Percentiles rank a stretch among this genome's conserved stretches.
Evolutionary conservation across 164 flowering plant species (phyloP).

Genomic region (Amborella trichopoda): DNA sequence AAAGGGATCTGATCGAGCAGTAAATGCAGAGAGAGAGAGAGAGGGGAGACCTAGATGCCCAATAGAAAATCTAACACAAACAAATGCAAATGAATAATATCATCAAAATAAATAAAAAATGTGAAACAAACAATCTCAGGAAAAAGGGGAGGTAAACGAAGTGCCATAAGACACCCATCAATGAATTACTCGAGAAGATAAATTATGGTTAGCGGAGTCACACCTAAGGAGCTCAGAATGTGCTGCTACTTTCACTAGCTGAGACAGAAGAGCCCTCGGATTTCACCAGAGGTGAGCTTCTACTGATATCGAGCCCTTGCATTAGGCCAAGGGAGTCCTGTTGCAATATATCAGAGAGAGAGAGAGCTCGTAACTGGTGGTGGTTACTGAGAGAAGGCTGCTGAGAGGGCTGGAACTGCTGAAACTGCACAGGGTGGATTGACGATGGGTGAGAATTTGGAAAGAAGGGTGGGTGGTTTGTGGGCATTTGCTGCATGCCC

Average conservation of each 20-base stretch:
- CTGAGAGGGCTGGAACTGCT: conserved; percentile 39
- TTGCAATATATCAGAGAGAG: conserved; percentile 46
- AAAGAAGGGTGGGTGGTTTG: conserved; percentile 32
- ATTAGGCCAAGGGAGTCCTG: conserved; percentile 73
- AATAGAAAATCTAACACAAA: too few relatives aligned
- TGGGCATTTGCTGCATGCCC: conserved; percentile 53
- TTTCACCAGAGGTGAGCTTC: conserved; percentile 48
- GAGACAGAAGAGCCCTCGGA: conserved; percentile 74
- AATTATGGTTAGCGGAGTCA: too few relatives aligned
- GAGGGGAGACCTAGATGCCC: too few relatives aligned
- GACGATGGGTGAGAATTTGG: conserved; percentile 33
- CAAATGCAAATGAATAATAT: too few relatives aligned
- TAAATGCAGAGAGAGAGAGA: too few relatives aligned
- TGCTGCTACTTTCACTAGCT: conserved; percentile 74
- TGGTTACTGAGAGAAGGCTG: conserved; percentile 31
- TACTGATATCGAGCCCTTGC: conserved; percentile 78
- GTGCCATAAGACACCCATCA: too few relatives aligned
- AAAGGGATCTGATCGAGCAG: too few relatives aligned
- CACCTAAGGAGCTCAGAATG: too few relatives aligned
- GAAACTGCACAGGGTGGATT: conserved; percentile 28
- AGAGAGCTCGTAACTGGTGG: conserved; percentile 21
- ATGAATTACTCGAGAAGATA: too few relatives aligned
- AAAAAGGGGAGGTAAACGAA: too few relatives aligned
- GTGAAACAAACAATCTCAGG: too few relatives aligned
- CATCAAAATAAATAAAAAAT: too few relatives aligned